Evolutionary conservation across 148 eudicot species (phyloP).

Genomic region (Chenopodium album): DNA sequence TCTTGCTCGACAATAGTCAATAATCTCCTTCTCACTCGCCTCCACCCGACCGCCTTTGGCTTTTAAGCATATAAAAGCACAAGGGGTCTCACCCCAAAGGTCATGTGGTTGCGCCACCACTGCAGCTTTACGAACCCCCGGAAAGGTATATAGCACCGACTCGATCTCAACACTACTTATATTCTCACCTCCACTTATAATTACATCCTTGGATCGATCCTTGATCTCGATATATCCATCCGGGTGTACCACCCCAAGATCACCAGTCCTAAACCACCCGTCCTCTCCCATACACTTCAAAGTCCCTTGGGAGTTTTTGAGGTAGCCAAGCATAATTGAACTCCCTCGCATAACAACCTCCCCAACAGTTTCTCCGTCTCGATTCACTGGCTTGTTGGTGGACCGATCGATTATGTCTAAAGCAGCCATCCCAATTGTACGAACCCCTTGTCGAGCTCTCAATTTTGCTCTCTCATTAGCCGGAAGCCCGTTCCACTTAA

Average conservation of each 20-base stretch:
- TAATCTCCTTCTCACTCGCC: constrained; percentile 24
- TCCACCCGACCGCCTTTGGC: background rate
- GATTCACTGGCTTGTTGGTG: constrained; percentile 2
- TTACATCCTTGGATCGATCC: constrained; percentile 31
- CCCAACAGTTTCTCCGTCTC: constrained; percentile 27
- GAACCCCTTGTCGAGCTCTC: constrained; percentile 31
- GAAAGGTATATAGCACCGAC: constrained; percentile 25
- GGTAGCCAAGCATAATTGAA: constrained; percentile 28
- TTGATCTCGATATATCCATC: constrained; percentile 36
- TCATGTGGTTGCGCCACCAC: constrained; percentile 35
- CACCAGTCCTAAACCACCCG: constrained; percentile 30
- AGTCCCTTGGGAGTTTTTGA: constrained; percentile 23
- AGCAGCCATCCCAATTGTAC: constrained; percentile 13
- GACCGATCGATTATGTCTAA: constrained; percentile 14
- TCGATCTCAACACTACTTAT: constrained; percentile 36
- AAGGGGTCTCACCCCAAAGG: constrained; percentile 35
- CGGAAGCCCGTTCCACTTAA: constrained; percentile 16
- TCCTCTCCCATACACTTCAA: constrained; percentile 16
- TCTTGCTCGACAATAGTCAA: constrained; percentile 24
- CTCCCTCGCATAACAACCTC: constrained; percentile 25
- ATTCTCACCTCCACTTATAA: constrained; percentile 38
- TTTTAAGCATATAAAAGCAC: constrained; percentile 29
- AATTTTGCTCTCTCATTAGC: constrained; percentile 6
- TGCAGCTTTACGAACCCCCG: constrained; percentile 26
- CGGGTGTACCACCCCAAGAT: constrained; percentile 27